Evolutionary conservation across 2,329 filamentous ascomycete genomes (phyloP).

Genomic region (Diplodia intermedia): DNA sequence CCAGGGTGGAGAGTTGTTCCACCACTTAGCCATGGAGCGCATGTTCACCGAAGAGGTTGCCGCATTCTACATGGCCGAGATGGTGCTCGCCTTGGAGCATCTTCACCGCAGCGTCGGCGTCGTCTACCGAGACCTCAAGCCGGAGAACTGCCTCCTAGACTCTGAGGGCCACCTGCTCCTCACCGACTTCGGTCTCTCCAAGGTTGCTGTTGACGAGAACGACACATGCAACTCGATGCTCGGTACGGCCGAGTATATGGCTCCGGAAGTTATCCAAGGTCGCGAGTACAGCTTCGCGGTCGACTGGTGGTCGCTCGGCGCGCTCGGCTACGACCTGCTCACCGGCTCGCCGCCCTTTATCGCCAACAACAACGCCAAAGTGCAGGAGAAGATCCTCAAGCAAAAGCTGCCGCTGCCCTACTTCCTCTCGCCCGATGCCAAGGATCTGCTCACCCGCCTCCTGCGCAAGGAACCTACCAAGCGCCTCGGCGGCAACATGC

Average conservation of each 20-base stretch:
- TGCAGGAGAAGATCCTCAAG: slow-evolving; percentile 94
- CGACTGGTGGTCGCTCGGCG: slow-evolving; percentile 98
- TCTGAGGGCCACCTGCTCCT: slow-evolving; percentile 89
- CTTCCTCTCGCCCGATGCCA: slow-evolving; percentile 88
- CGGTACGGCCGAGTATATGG: slow-evolving; percentile 98
- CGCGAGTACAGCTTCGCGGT: slow-evolving; percentile 92
- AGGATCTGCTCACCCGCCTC: slow-evolving; percentile 88
- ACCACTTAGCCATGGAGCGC: slow-evolving; percentile 89
- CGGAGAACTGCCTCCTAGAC: slow-evolving; percentile 95
- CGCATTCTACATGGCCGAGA: slow-evolving; percentile 98
- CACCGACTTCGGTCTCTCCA: slow-evolving; percentile 96
- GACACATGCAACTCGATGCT: slow-evolving; percentile 85
- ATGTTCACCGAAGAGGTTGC: slow-evolving; percentile 92
- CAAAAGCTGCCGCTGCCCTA: slow-evolving; percentile 90
- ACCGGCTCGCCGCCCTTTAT: slow-evolving; percentile 91
- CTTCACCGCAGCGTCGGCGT: slow-evolving; percentile 91
- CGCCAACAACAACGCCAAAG: slow-evolving; percentile 90
- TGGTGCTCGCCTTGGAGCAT: slow-evolving; percentile 92
- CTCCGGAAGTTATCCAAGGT: slow-evolving; percentile 88
- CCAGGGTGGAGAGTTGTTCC: slow-evolving; percentile 94
- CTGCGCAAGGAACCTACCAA: slow-evolving; percentile 92
- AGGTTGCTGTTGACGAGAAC: slow-evolving; percentile 80
- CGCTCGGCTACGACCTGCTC: slow-evolving; percentile 88
- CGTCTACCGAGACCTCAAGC: slow-evolving; percentile 96
- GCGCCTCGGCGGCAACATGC: slow-evolving; percentile 85